These are phyloP conservation scores for Imleria badia DNA, from an alignment of 768 basidiomycete species.

Conservation along the genomic window DNA sequence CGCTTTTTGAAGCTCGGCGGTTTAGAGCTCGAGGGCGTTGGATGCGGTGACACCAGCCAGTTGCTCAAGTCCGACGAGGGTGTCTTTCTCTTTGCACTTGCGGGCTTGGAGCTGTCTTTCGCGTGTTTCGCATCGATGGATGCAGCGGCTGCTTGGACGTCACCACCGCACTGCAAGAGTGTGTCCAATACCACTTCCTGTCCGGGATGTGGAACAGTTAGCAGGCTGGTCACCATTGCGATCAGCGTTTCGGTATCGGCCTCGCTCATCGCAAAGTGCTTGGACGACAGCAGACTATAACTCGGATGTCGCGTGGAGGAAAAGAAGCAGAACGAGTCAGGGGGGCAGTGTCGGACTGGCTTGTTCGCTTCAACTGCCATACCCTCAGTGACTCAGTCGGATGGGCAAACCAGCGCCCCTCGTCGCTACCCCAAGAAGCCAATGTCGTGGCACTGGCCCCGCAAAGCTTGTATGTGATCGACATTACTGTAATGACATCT, in stretches of 20 bases:
- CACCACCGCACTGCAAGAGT: conserved; percentile 54
- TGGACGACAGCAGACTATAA: neutral
- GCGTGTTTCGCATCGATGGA: conserved; percentile 32
- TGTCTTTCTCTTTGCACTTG: conserved; percentile 48
- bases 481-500: neutral
- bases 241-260: conserved; percentile 68
- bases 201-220: conserved; percentile 35
- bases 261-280: conserved; percentile 21
- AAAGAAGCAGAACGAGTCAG: neutral
- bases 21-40: conserved; percentile 19
- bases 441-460: neutral
- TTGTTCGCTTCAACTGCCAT: neutral
- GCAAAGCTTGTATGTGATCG: conserved; percentile 15
- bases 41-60: conserved; percentile 47
- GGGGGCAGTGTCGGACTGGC: neutral
- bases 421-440: neutral
- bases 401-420: conserved; percentile 12
- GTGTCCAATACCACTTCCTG: conserved; percentile 54
- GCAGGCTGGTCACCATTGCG: conserved; percentile 62
- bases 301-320: too few species aligned
- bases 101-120: conserved; percentile 14
- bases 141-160: conserved; percentile 51
- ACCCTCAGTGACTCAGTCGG: neutral
- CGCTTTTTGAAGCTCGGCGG: conserved; percentile 22
- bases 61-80: conserved; percentile 42